Percentiles rank a stretch among this genome's conserved stretches.
Conservation (phyloP, 2,329 filamentous ascomycete species). For the Cercospora berteroae region DNA sequence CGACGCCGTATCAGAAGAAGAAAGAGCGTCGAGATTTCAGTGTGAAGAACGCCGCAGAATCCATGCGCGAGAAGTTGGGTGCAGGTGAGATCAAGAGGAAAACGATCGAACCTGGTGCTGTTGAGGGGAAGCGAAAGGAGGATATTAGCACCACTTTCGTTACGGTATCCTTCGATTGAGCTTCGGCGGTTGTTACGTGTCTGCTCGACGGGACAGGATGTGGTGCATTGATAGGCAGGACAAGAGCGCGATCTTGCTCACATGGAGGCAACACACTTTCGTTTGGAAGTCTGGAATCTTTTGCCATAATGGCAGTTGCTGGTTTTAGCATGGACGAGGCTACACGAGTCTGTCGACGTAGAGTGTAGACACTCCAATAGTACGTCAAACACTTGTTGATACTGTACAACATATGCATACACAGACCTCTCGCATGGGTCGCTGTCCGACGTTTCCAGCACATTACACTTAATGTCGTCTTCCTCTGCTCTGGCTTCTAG, state of each 20-base stretch:
- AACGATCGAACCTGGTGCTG: not conserved
- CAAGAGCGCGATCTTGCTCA: not conserved
- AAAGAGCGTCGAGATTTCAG: not conserved
- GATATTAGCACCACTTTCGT: constrained; percentile 4
- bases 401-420: not conserved
- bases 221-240: not conserved
- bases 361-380: not conserved
- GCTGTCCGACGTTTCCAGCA: not conserved
- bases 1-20: not conserved
- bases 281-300: not conserved
- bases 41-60: not conserved
- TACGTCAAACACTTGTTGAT: not conserved
- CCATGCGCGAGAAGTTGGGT: not conserved
- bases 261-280: not conserved
- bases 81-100: not conserved
- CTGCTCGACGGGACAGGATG: not conserved
- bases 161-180: not conserved
- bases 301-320: not conserved
- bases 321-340: not conserved
- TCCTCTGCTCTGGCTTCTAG: constrained; percentile 5
- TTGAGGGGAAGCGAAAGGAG: not conserved
- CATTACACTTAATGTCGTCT: not conserved
- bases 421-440: not conserved
- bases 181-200: not conserved
- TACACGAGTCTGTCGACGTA: not conserved